Base-by-base conservation (phyloP, 2,329 filamentous ascomycete genomes). In the Ophiosphaerella herpotricha region DNA sequence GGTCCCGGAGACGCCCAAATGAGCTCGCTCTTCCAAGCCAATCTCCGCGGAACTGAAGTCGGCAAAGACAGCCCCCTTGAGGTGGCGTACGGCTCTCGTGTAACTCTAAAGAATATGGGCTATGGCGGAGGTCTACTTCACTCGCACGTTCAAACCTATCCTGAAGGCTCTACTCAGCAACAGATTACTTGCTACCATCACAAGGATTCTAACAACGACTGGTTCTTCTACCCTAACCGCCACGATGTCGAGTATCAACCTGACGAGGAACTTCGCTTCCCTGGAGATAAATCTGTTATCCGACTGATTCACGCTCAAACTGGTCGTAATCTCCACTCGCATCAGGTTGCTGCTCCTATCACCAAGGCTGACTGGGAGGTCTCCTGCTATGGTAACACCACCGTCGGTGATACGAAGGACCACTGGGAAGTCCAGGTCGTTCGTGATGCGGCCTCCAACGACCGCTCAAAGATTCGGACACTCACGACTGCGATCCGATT, bases 101-200 rank as follows among this genome's bases (percentile, higher is more conserved):
- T 88, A 7, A 99, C 94, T 0, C 80, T 99, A 60, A 99, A 99
- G 82, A 99, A 99, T 74, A 99, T 97, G 94, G 94, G 94, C 29
- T 99, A 99, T 66, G 94, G 94, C 52, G 94, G 94, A 70, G 94
- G 94, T 72, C 85, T 99, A 32, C 86, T 97, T 39, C 93, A 97
- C 77, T 97, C 92, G 36, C 94, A 97, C 80, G 85, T 97, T 55
- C 93, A 97, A 77, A 97, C 91, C 7, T 97, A 91, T 72, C 93
- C 93, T 0, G 92, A 97, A 70, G 94, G 93, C 29, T 97, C 94
- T 33, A 79, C 78, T 44, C 94, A 99, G 77, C 95, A 99, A 75
- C 94, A 99, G 74, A 87, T 99, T 55, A 99, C 94, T 56, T 99
- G 95, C 81, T 99, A 99, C 77, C 94, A 99, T 77, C 94, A 99